Conservation (phyloP, 176 grass and related monocot genomes). For the Chrysopogon serrulatus region DNA sequence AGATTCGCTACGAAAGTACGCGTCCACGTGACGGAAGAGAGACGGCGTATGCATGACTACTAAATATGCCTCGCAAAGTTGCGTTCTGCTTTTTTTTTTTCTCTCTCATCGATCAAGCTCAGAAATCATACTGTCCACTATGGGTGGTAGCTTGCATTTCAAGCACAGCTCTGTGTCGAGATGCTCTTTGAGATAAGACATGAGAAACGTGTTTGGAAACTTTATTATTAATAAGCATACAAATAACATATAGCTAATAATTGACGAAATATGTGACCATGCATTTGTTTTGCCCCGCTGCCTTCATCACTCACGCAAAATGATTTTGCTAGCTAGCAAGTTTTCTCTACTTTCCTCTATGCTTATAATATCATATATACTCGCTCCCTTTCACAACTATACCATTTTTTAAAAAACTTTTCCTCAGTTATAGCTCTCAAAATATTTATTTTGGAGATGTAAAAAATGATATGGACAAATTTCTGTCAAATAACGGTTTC, state of each 20-base stretch:
- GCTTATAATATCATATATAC: not conserved
- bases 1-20: slow-evolving; percentile 24
- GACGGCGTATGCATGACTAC: not conserved
- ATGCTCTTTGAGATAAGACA: slow-evolving; percentile 42
- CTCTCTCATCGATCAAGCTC: slow-evolving; percentile 18
- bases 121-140: slow-evolving; percentile 40
- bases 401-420: not conserved
- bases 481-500: too few relatives aligned
- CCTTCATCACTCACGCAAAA: too few relatives aligned
- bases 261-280: too few relatives aligned
- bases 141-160: slow-evolving; percentile 64
- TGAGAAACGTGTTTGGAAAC: not conserved
- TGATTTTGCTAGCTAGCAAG: too few relatives aligned
- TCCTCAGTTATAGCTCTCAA: too few relatives aligned
- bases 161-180: slow-evolving; percentile 44
- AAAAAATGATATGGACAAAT: too few relatives aligned
- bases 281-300: too few relatives aligned
- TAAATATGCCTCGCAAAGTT: slow-evolving; percentile 31
- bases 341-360: too few relatives aligned
- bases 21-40: not conserved
- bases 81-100: slow-evolving; percentile 34
- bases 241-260: too few relatives aligned
- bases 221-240: not conserved
- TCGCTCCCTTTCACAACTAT: not conserved
- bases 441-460: too few relatives aligned